Conservation (phyloP, 148 eudicot species). For the Spergularia bocconei region DNA sequence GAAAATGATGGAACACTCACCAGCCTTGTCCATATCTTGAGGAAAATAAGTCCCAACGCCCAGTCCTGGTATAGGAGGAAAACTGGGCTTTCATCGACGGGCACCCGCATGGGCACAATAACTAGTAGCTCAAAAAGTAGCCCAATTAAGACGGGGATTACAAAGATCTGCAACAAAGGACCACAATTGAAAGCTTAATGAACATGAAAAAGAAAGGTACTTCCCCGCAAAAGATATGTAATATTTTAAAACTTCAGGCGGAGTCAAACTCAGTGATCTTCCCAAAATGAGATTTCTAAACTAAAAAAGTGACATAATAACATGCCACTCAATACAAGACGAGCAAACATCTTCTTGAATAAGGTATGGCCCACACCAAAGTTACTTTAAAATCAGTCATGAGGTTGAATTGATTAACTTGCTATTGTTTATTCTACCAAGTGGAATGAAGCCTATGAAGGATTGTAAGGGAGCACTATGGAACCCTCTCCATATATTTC, state of each 20-base stretch:
- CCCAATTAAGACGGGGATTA: constrained; percentile 88
- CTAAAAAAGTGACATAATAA: no score
- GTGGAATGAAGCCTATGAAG: no score
- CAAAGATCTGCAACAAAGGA: constrained; percentile 59
- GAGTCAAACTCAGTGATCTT: no score
- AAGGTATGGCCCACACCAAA: no score
- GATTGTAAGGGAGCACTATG: not conserved
- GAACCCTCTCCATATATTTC: not conserved
- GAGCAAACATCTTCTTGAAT: no score
- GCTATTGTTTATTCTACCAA: no score
- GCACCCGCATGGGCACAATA: constrained; percentile 96
- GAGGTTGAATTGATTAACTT: no score
- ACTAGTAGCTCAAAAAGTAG: constrained; percentile 95
- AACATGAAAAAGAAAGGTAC: not conserved
- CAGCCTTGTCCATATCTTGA: constrained; percentile 97
- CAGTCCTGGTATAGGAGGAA: constrained; percentile 97
- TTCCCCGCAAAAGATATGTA: no score
- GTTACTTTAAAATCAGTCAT: no score
- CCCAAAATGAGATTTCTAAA: no score
- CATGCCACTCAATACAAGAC: no score
- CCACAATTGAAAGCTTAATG: constrained; percentile 6
- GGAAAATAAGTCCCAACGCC: constrained; percentile 89
- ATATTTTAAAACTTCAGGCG: no score
- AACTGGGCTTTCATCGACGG: constrained; percentile 96
- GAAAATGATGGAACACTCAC: constrained; percentile 38